Base-by-base conservation (phyloP, 192 early-diverging fungal species). In the Dissophora globulifera region DNA sequence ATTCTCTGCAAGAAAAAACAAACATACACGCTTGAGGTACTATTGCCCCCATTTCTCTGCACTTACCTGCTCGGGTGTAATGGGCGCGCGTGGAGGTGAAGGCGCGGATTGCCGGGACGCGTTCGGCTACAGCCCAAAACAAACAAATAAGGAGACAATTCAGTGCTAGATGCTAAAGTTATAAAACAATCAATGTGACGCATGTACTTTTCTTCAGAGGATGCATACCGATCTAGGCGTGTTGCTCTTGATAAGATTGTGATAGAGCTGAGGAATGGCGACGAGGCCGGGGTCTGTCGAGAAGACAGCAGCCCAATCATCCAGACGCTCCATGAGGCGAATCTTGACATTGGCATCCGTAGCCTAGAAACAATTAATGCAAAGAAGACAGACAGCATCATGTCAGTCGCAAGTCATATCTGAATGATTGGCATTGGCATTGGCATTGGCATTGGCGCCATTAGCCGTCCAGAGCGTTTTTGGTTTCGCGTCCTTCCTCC, bases 271-370 rank as follows among this genome's bases (percentile, higher is more conserved):
- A 8, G 72, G 72, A 30, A 76, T 76, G 23, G 60, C 33, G 25
- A 46, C 58, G 27, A 76, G 58, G 17, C 72, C 72, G 22, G 72
- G 72, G 35, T 76, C 72, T 13, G 62, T 27, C 4, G 57, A 16
- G 50, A 76, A 76, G 19, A 43, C 45, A 7, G 50, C 40, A 32
- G 72, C 64, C 72, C 72, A 76, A 23, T 38, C 56, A 19, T 65
- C 50, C 72, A 76, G n/a, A 5, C 72, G 26, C 52, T 76, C 72
- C 72, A 76, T 76, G 45, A 76, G 49, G 7, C 58, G 58, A 42
- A 76, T 76, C 52, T 76, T 76, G 58, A 76, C 72, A 47, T 76
- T 76, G 22, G 58, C 63, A 40, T 76, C 72, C 0, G 72, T 76
- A 4, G 52, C 62, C 72, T 76, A 67, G 17, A 33, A 30, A 16